Percentiles rank a stretch among this genome's conserved stretches.
Conservation (phyloP, 2,329 filamentous ascomycete genomes). For the Colletotrichum liriopes region DNA sequence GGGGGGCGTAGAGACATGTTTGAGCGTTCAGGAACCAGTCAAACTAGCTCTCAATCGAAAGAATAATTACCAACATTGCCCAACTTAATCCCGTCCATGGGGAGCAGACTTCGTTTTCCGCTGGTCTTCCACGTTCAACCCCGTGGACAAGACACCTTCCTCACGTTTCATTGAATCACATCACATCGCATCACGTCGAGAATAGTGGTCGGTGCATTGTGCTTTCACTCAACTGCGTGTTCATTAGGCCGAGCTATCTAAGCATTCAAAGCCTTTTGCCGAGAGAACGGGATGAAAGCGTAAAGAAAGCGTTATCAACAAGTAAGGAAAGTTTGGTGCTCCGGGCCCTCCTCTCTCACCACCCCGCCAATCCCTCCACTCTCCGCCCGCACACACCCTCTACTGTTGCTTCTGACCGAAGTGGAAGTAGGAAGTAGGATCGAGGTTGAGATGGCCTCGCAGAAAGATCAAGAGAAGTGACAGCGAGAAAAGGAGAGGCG, state of each 20-base stretch:
- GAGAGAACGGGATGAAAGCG: neutral
- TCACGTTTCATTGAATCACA: neutral
- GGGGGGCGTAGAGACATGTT: too few relatives aligned
- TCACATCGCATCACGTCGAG: neutral
- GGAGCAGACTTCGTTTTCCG: too few relatives aligned
- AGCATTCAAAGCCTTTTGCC: slow-evolving; percentile 41
- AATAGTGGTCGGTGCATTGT: neutral
- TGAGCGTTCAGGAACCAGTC: too few relatives aligned
- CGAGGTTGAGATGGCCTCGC: neutral
- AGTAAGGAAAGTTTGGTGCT: slow-evolving; percentile 17
- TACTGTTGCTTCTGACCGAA: neutral
- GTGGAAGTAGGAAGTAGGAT: neutral
- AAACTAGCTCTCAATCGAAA: too few relatives aligned
- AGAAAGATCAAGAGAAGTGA: neutral
- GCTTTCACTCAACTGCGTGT: slow-evolving; percentile 25
- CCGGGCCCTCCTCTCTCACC: neutral
- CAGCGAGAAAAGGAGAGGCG: neutral
- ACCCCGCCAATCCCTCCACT: neutral
- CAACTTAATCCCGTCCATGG: too few relatives aligned
- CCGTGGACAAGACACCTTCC: too few relatives aligned
- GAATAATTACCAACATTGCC: too few relatives aligned
- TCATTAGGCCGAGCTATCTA: slow-evolving; percentile 45
- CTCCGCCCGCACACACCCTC: neutral
- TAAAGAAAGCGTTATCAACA: slow-evolving; percentile 12
- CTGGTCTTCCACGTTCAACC: too few relatives aligned